Conservation (phyloP, 208 protist genomes). For the Trypanosoma grayi region DNA sequence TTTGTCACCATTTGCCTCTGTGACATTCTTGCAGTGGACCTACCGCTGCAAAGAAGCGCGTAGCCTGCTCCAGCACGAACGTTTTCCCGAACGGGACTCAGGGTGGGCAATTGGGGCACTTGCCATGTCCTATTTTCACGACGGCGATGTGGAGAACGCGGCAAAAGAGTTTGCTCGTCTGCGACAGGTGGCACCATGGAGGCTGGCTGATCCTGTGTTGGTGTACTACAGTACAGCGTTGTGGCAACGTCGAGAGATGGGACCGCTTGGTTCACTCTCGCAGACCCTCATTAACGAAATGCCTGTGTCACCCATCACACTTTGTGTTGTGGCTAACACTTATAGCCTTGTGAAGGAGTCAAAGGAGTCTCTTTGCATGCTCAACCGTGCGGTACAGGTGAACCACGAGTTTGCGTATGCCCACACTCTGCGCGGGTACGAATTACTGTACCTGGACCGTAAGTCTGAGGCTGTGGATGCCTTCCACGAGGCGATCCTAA, state of each 20-base stretch:
- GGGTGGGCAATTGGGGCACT: constrained; percentile 51
- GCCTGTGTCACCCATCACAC: constrained; percentile 77
- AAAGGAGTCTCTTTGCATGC: constrained; percentile 92
- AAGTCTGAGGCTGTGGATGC: constrained; percentile 86
- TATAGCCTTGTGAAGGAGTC: constrained; percentile 95
- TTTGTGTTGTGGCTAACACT: constrained; percentile 93
- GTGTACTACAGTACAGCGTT: constrained; percentile 95
- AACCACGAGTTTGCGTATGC: constrained; percentile 89
- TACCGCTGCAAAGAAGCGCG: constrained; percentile 24
- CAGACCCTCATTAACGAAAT: constrained; percentile 90
- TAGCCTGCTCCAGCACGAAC: constrained; percentile 14
- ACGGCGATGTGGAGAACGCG: constrained; percentile 62
- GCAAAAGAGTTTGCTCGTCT: constrained; percentile 49
- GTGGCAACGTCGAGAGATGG: constrained; percentile 92
- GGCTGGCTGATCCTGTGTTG: constrained; percentile 46
- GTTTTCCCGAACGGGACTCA: constrained; percentile 24
- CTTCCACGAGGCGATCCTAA: constrained; percentile 90
- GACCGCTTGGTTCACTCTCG: constrained; percentile 79
- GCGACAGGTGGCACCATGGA: constrained; percentile 51
- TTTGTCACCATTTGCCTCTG: constrained; percentile 22
- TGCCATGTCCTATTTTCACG: constrained; percentile 71
- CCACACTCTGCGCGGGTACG: constrained; percentile 94
- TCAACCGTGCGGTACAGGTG: constrained; percentile 91
- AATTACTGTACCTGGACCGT: constrained; percentile 93
- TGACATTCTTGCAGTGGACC: constrained; percentile 17